These are phyloP conservation scores for Aphanomyces euteiches DNA, from an alignment of 352 stramenopile genomes.

Conservation along the genomic window DNA sequence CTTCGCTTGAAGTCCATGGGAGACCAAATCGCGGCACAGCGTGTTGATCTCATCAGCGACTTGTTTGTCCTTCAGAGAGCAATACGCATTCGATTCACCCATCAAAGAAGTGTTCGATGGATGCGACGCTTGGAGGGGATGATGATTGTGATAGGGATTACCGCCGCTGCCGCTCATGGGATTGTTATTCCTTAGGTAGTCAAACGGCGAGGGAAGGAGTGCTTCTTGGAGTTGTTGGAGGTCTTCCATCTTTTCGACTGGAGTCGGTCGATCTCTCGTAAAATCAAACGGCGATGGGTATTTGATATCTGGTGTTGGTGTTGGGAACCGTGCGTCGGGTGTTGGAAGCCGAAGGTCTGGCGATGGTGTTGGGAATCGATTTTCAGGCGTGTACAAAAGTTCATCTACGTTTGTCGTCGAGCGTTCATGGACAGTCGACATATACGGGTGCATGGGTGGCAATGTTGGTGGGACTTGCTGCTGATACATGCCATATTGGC, in stretches of 20 bases:
- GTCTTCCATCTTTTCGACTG: slow-evolving; percentile 65
- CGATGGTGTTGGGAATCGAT: slow-evolving; percentile 45
- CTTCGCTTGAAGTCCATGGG: slow-evolving; percentile 29
- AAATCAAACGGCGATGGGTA: slow-evolving; percentile 78
- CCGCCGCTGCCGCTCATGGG: not conserved
- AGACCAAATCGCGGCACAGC: slow-evolving; percentile 27
- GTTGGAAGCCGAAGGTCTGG: slow-evolving; percentile 49
- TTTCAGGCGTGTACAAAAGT: slow-evolving; percentile 45
- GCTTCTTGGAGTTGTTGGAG: slow-evolving; percentile 69
- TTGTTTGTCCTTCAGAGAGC: slow-evolving; percentile 17
- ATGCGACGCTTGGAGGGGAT: not conserved
- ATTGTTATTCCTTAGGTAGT: slow-evolving; percentile 26
- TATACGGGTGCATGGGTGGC: slow-evolving; percentile 29
- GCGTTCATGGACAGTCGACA: slow-evolving; percentile 7
- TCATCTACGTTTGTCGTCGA: slow-evolving; percentile 17
- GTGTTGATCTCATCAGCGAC: slow-evolving; percentile 31
- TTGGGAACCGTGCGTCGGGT: slow-evolving; percentile 44
- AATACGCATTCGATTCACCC: not conserved
- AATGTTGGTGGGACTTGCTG: not conserved
- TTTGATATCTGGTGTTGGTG: slow-evolving; percentile 73
- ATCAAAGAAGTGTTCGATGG: not conserved
- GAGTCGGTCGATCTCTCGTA: slow-evolving; percentile 68
- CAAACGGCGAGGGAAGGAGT: slow-evolving; percentile 56
- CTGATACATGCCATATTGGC: not conserved
- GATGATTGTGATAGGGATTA: not conserved